Base-by-base conservation (phyloP, 352 stramenopile genomes). In the Globisporangium middletonii region DNA sequence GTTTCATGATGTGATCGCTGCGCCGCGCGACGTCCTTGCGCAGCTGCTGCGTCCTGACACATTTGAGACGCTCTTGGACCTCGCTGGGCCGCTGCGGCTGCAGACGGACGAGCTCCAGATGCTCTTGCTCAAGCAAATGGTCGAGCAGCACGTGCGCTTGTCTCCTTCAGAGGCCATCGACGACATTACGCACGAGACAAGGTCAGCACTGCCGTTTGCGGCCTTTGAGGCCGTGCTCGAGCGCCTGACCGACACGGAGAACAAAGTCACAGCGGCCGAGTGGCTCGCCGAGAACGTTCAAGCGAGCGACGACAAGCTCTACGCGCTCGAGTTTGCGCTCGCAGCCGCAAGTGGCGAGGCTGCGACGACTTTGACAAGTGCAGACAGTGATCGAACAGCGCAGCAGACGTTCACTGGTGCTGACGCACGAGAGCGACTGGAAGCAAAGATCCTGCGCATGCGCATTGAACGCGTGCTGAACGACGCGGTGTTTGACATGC, bases 41-140 rank as follows among this genome's bases (percentile, higher is more conserved):
- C 52, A 62, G 23, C 35, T 86, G 8, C 51, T 88, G 38, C 77
- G 50, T 0, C 77, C 69, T 13, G 61, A 77, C 16, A 91, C 79
- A 53, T 81, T 89, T 41, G 65, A 52, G 37, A 55, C 65, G 33
- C 62, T 91, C 43, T 68, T 82, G 28, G 69, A 72, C 8, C 62
- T 91, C 12, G 69, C 60, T 8, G 58, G 66, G 16, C 79, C 82
- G 19, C 65, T 93, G 51, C 73, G 72, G 16, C 59, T 93, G 9
- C 66, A 92, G 19, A 65, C 73, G 1, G 79, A 93, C 53, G 79
- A 93, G 52, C 28, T 90, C 18, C 70, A 87, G 55, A 92, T 93
- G 68, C 49, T 90, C 30, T 60, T 91, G 19, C 51, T 93, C 12
- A 90, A 89, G 52, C 86, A 79, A 44, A 75, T 90, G 63, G 70